A percentile compares a stretch with the other conserved stretches of the same genome.
Evolutionary conservation across 129 eudicot genomes (phyloP).

Genomic region (Tagetes patula): DNA sequence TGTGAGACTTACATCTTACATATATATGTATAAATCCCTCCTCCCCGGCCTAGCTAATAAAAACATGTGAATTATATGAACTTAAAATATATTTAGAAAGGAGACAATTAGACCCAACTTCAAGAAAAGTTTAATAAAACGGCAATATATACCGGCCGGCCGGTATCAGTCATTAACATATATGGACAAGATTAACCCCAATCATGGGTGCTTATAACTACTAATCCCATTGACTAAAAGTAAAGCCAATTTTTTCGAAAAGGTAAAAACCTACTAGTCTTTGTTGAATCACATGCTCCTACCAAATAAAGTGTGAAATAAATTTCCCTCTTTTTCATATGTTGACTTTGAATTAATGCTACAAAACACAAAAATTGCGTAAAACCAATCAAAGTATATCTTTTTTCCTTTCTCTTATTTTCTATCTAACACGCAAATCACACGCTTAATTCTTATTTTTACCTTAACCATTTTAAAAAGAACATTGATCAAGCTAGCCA

Average conservation of each 20-base stretch:
- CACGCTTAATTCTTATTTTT: too few relatives aligned
- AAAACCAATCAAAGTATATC: not conserved
- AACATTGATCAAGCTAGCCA: too few relatives aligned
- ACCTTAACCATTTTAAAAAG: too few relatives aligned
- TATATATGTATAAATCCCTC: too few relatives aligned
- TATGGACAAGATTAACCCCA: slow-evolving; percentile 30
- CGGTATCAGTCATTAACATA: not conserved
- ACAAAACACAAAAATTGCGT: not conserved
- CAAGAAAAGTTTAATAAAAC: not conserved
- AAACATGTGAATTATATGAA: too few relatives aligned
- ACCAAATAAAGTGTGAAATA: slow-evolving; percentile 2
- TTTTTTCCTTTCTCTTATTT: not conserved
- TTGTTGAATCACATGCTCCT: slow-evolving; percentile 23
- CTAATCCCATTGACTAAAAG: slow-evolving; percentile 21
- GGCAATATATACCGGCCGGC: not conserved
- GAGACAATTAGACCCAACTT: too few relatives aligned
- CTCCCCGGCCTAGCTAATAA: too few relatives aligned
- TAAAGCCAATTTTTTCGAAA: slow-evolving; percentile 24
- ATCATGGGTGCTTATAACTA: slow-evolving; percentile 33
- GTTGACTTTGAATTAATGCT: slow-evolving; percentile 12
- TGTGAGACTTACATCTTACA: too few relatives aligned
- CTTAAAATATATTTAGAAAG: too few relatives aligned
- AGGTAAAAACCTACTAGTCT: slow-evolving; percentile 22
- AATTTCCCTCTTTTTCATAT: not conserved
- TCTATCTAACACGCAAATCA: too few relatives aligned